phyloP scores from a whole-genome alignment of 1,284 basidiomycete genomes.

The Trametes hirsuta region DNA sequence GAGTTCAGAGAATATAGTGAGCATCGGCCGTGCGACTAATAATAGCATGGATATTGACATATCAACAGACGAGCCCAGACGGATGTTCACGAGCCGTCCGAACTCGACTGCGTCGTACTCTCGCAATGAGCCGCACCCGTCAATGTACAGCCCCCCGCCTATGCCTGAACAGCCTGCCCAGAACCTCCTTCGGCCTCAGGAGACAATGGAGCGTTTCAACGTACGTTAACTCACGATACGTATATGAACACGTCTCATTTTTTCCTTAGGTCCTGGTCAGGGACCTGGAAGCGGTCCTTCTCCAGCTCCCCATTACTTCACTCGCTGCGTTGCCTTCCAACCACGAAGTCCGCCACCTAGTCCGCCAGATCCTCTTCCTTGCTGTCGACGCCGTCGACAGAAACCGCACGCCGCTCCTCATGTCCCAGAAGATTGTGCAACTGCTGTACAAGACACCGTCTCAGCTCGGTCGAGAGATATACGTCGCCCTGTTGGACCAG shows the following conservation, averaged over 20 bases:
- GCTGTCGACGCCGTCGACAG: slow-evolving; percentile 80
- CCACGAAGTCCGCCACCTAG: slow-evolving; percentile 84
- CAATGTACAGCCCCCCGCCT: slow-evolving; percentile 55
- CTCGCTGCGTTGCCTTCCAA: slow-evolving; percentile 75
- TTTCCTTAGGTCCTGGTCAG: slow-evolving; percentile 51
- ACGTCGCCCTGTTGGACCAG: slow-evolving; percentile 86
- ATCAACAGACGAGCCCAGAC: slow-evolving; percentile 53
- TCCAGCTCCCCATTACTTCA: slow-evolving; percentile 68
- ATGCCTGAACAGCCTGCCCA: slow-evolving; percentile 47
- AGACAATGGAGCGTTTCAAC: slow-evolving; percentile 78
- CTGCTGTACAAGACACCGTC: slow-evolving; percentile 85
- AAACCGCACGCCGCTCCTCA: slow-evolving; percentile 85
- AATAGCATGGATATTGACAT: background rate
- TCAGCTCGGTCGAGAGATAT: slow-evolving; percentile 88
- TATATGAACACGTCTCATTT: background rate
- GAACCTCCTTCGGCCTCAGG: slow-evolving; percentile 57
- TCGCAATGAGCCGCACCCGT: slow-evolving; percentile 47
- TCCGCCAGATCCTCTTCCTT: slow-evolving; percentile 81
- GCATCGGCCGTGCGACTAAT: background rate
- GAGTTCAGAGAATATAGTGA: slow-evolving; percentile 73
- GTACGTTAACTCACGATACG: slow-evolving; percentile 42
- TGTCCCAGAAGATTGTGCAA: slow-evolving; percentile 95
- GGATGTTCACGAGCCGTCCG: slow-evolving; percentile 59
- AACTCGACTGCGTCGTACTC: slow-evolving; percentile 63
- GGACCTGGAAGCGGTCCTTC: slow-evolving; percentile 81